phyloP scores from a whole-genome alignment of 441 rosid genomes.

The Populus trichocarpa region DNA sequence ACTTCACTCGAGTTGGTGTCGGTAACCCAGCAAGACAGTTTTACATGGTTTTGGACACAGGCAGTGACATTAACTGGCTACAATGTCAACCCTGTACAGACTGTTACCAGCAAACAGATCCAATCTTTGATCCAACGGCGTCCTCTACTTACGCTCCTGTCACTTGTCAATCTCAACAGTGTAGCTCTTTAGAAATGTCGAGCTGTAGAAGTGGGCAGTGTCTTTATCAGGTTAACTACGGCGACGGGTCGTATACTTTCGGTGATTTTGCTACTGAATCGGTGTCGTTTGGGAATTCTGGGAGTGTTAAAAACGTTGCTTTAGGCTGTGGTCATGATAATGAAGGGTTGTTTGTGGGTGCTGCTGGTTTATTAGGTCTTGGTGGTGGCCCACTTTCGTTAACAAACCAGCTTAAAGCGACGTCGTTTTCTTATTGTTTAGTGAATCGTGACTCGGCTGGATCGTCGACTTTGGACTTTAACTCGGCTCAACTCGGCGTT shows the following conservation, averaged over 20 bases:
- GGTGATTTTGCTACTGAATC: slow-evolving; percentile 84
- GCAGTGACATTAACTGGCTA: slow-evolving; percentile 89
- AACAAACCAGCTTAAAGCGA: slow-evolving; percentile 59
- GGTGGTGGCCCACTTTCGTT: slow-evolving; percentile 81
- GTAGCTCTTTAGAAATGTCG: slow-evolving; percentile 58
- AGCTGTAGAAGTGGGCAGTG: slow-evolving; percentile 57
- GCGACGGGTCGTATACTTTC: slow-evolving; percentile 78
- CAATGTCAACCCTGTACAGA: slow-evolving; percentile 81
- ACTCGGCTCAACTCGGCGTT: slow-evolving; percentile 37
- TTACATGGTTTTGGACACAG: slow-evolving; percentile 85
- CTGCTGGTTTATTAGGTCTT: slow-evolving; percentile 79
- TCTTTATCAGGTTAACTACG: slow-evolving; percentile 78
- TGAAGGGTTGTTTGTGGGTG: slow-evolving; percentile 79
- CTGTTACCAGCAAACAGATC: slow-evolving; percentile 77
- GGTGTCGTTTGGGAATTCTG: slow-evolving; percentile 55
- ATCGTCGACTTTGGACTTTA: slow-evolving; percentile 66
- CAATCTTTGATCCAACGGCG: slow-evolving; percentile 59
- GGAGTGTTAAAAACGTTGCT: slow-evolving; percentile 49
- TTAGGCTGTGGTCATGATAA: slow-evolving; percentile 90
- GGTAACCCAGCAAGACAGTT: slow-evolving; percentile 66
- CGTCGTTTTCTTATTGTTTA: slow-evolving; percentile 75
- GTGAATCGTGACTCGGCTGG: slow-evolving; percentile 63
- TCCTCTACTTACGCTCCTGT: slow-evolving; percentile 52
- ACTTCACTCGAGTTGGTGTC: slow-evolving; percentile 80
- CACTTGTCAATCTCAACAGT: slow-evolving; percentile 54